A percentile compares a stretch with the other conserved stretches of the same genome.
phyloP scores from a whole-genome alignment of 108 stramenopile species.

The Fragilaria crotonensis region DNA sequence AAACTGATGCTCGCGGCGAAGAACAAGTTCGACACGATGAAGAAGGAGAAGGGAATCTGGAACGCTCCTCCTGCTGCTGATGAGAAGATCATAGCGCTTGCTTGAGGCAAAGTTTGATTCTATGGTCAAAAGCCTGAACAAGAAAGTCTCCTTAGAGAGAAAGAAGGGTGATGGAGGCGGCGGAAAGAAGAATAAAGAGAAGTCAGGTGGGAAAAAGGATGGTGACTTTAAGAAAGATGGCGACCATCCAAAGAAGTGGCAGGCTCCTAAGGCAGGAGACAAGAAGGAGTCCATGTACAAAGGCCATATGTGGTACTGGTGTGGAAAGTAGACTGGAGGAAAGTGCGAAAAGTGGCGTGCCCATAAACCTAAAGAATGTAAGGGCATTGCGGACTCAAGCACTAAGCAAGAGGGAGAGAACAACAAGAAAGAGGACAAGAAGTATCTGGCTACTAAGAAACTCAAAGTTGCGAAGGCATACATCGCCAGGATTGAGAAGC shows the following conservation, averaged over 20 bases:
- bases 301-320: constrained; percentile 1
- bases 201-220: neutral
- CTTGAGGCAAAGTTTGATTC: neutral
- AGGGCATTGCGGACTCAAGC: too few relatives aligned
- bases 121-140: neutral
- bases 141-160: too few relatives aligned
- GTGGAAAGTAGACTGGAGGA: constrained; percentile 1
- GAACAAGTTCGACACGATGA: constrained; percentile 11
- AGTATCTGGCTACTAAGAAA: too few relatives aligned
- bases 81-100: constrained; percentile 17
- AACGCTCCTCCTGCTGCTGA: constrained; percentile 7
- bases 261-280: neutral
- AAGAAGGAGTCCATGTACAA: neutral
- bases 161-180: neutral
- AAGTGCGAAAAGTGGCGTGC: neutral
- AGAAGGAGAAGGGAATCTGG: constrained; percentile 4
- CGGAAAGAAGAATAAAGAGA: neutral
- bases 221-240: neutral
- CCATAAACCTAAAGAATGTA: constrained; percentile 1
- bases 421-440: too few relatives aligned
- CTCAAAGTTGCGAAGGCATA: neutral
- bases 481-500: neutral
- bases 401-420: too few relatives aligned
- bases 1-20: constrained; percentile 17
- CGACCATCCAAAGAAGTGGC: neutral